Conservation (phyloP, 163 green algal species). For the Scenedesmus sp. region DNA sequence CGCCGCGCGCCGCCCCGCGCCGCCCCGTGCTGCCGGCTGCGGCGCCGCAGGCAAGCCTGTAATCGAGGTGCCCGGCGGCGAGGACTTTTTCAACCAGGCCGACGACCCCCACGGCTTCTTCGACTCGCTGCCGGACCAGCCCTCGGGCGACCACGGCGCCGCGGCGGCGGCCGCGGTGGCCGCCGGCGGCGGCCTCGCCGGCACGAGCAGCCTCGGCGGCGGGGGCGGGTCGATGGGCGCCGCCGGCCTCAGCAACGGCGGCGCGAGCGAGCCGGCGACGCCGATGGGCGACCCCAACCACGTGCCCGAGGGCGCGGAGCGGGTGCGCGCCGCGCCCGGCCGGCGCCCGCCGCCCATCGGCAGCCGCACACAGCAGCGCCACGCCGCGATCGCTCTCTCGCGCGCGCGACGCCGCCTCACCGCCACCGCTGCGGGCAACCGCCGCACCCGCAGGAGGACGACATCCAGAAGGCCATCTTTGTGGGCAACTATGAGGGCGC, state of each 20-base stretch:
- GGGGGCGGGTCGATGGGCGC: too few species aligned
- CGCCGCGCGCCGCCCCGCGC: neutral
- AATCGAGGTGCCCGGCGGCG: conserved; percentile 37
- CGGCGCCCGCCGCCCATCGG: neutral
- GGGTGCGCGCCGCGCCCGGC: neutral
- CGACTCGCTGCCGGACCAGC: conserved; percentile 63
- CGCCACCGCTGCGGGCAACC: conserved; percentile 4
- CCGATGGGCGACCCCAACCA: conserved; percentile 38
- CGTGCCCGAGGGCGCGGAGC: conserved; percentile 30
- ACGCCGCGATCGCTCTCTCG: conserved; percentile 5
- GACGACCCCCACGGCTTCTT: conserved; percentile 72
- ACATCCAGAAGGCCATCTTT: conserved; percentile 68
- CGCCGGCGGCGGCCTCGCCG: neutral
- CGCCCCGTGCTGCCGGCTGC: conserved; percentile 3
- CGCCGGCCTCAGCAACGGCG: conserved; percentile 19
- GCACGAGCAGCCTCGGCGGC: neutral
- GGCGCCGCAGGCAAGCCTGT: conserved; percentile 16
- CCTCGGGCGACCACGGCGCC: neutral
- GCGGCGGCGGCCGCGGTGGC: neutral
- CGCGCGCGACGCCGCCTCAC: neutral
- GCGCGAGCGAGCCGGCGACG: conserved; percentile 22
- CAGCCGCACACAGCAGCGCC: neutral
- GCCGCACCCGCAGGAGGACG: conserved; percentile 61
- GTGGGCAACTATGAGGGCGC: conserved; percentile 91
- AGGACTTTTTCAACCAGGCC: conserved; percentile 69